A percentile compares a stretch with the other conserved stretches of the same genome.
phyloP scores from a whole-genome alignment of 2,329 filamentous ascomycete genomes.

The Colletotrichum limetticola region DNA sequence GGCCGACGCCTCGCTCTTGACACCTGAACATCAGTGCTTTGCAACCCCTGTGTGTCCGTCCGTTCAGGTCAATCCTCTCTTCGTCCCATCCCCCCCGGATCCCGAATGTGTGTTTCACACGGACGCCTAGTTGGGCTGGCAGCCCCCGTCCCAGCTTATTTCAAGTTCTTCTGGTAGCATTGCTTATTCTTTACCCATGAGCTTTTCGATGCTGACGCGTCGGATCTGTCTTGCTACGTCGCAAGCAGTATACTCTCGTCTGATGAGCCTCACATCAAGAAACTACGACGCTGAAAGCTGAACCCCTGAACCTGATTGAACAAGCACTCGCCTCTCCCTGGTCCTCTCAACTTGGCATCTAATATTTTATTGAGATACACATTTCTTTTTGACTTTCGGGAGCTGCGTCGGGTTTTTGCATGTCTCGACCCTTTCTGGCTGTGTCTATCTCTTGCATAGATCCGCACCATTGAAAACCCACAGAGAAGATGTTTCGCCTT shows the following conservation, averaged over 20 bases:
- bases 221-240: not conserved
- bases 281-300: not conserved
- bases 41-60: not conserved
- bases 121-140: not conserved
- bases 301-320: slow-evolving; percentile 1
- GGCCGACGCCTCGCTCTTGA: not conserved
- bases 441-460: not conserved
- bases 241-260: slow-evolving; percentile 1
- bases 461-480: not conserved
- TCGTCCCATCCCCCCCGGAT: slow-evolving; percentile 22
- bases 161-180: not conserved
- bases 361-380: not conserved
- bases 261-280: not conserved
- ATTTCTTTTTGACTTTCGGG: not conserved
- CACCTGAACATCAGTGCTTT: not conserved
- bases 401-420: not conserved
- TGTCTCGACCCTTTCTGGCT: not conserved
- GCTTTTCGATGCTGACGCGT: not conserved
- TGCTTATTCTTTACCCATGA: not conserved
- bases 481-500: not conserved
- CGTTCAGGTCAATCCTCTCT: slow-evolving; percentile 1
- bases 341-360: not conserved
- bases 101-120: slow-evolving; percentile 14
- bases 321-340: not conserved
- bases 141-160: not conserved